Percentiles rank a stretch among this genome's conserved stretches.
These are phyloP conservation scores for Yarrowia yakushimensis DNA, from an alignment of 805 yeast species.

Conservation along the genomic window DNA sequence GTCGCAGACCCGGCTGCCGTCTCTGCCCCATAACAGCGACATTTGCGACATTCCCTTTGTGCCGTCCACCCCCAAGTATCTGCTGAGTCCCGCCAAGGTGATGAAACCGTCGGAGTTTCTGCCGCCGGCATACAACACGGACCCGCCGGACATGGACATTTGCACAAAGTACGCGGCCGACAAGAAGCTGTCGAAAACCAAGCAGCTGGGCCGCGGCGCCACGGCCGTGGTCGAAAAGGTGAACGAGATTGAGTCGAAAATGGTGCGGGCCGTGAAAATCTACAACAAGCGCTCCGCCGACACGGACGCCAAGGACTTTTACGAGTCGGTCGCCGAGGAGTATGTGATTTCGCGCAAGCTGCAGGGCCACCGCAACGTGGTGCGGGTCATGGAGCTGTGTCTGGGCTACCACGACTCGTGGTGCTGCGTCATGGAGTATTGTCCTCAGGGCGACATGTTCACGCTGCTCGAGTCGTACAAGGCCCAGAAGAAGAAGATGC, in stretches of 20 bases:
- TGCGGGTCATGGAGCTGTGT: constrained; percentile 64
- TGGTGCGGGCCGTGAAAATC: constrained; percentile 80
- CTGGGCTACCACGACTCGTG: constrained; percentile 33
- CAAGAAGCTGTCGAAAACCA: constrained; percentile 30
- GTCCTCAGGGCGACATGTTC: constrained; percentile 82
- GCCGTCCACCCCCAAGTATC: constrained; percentile 16
- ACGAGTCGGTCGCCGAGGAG: constrained; percentile 72
- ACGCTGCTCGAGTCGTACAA: constrained; percentile 77
- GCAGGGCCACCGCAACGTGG: constrained; percentile 66
- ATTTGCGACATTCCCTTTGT: constrained; percentile 15
- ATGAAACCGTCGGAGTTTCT: constrained; percentile 18
- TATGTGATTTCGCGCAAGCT: constrained; percentile 77
- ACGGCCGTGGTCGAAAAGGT: constrained; percentile 36
- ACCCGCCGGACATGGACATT: constrained; percentile 21
- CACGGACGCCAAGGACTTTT: constrained; percentile 50
- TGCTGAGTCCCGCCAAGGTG: background rate
- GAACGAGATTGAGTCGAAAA: constrained; percentile 30
- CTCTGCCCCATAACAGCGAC: constrained; percentile 25
- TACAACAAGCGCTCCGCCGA: constrained; percentile 60
- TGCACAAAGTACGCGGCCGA: constrained; percentile 29
- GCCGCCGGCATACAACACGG: constrained; percentile 19
- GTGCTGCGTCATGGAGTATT: constrained; percentile 61
- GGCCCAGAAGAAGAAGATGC: constrained; percentile 71
- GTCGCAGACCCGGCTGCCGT: constrained; percentile 7
- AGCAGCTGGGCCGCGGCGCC: constrained; percentile 37